A percentile compares a stretch with the other conserved stretches of the same genome.
Evolutionary conservation across 495 filamentous ascomycete genomes (phyloP).

Genomic region (Amorphotheca resinae): DNA sequence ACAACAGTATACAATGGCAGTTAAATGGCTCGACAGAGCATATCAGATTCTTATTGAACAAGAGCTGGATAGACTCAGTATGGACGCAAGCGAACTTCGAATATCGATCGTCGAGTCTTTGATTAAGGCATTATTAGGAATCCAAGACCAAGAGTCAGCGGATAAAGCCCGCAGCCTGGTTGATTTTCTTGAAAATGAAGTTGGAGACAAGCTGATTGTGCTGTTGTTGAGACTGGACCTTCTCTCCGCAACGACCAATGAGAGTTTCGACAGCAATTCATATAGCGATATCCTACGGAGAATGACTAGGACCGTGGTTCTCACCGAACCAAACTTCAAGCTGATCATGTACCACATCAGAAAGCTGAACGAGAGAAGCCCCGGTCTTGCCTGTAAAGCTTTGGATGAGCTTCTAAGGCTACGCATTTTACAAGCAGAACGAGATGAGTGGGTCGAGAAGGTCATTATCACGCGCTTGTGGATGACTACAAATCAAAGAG

Average conservation of each 20-base stretch:
- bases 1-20: conserved; percentile 39
- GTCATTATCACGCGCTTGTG: conserved; percentile 49
- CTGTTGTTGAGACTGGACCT: conserved; percentile 58
- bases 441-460: conserved; percentile 48
- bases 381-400: conserved; percentile 36
- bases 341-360: conserved; percentile 58
- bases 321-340: conserved; percentile 53
- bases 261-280: conserved; percentile 32
- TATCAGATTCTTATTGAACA: conserved; percentile 44
- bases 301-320: conserved; percentile 43
- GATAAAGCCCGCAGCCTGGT: conserved; percentile 45
- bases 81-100: conserved; percentile 48
- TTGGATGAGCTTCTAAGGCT: conserved; percentile 47
- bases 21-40: conserved; percentile 66
- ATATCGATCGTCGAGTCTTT: conserved; percentile 52
- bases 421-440: conserved; percentile 29
- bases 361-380: conserved; percentile 44
- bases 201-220: conserved; percentile 51
- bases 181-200: conserved; percentile 43
- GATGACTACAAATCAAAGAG: conserved; percentile 33
- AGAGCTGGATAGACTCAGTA: conserved; percentile 42
- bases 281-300: conserved; percentile 39
- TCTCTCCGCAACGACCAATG: conserved; percentile 31
- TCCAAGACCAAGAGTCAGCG: conserved; percentile 30
- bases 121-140: conserved; percentile 40